Base-by-base conservation (phyloP, 345 rosid genomes). In the Geranium brycei region DNA sequence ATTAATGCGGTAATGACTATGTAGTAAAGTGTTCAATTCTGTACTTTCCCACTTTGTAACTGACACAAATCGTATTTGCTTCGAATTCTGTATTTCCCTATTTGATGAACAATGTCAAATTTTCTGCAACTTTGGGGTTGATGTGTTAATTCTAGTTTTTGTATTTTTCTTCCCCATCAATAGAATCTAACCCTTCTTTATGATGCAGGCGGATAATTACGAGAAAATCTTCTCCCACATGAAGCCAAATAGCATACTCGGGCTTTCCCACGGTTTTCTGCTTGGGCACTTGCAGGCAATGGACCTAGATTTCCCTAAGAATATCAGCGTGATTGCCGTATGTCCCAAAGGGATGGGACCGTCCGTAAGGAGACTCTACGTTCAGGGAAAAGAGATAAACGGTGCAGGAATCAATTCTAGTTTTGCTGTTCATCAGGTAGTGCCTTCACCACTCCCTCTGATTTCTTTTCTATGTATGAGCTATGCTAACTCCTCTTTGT, bases 361-460 rank as follows among this genome's bases (percentile, higher is more conserved):
- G 38, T 91, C 91, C 64, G 92, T 88, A 23, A 84, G 95, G 73
- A 85, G 98, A 67, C 91, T 89, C 58, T 91, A 91, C 19, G 93
- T 91, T 56, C 92, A 89, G 71, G 92, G 96, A 23, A 89, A 84
- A 81, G 92, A 87, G 79, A 70, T 91, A 35, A 91, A 89, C 66
- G 98, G 96, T 75, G 96, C 92, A 62, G 95, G 98, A 76, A 91
- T 91, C 66, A 91, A 91, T 68, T 79, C 96, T 51, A 85, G 95
- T 77, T 89, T 91, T 71, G 92, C 80, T 11, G 91, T 89, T 19
- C 96, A 89, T 68, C 96, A 87, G 96, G 98, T 88, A 51, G 31
- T 51, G 41, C 23, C 62, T 17, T 28, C 23, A 28, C 28, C 3
- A 3, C 7, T 51, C 28, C 28, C 28, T 0, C 28, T 35, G 7